Conservation (phyloP, 192 early-diverging fungal genomes). For the Coemansia sp. region DNA sequence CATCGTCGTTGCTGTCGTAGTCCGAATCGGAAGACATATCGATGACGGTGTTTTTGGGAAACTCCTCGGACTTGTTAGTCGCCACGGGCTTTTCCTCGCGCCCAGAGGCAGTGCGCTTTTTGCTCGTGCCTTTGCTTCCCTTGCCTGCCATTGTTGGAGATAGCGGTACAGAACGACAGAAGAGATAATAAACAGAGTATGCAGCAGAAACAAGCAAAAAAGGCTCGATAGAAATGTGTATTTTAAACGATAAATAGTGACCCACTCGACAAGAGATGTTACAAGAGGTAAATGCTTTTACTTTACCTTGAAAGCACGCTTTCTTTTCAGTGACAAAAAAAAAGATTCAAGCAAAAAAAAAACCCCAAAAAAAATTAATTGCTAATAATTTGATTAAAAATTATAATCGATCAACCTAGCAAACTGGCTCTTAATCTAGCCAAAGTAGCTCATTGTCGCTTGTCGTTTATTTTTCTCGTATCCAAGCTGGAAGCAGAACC, state of each 20-base stretch:
- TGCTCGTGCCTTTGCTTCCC: slow-evolving; percentile 11
- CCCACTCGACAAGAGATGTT: too few species aligned
- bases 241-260: too few species aligned
- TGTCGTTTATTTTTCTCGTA: too few species aligned
- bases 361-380: slow-evolving; percentile 33
- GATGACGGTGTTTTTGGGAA: slow-evolving; percentile 21
- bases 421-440: too few species aligned
- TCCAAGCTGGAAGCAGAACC: too few species aligned
- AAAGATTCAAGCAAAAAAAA: slow-evolving; percentile 8
- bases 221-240: too few species aligned
- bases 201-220: too few species aligned
- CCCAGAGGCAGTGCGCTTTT: slow-evolving; percentile 31
- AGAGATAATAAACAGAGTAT: neutral
- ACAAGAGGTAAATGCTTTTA: too few species aligned
- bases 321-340: neutral
- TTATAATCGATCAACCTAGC: too few species aligned
- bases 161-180: neutral
- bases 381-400: slow-evolving; percentile 8
- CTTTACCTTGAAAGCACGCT: too few species aligned
- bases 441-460: too few species aligned
- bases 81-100: slow-evolving; percentile 18
- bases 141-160: slow-evolving; percentile 16
- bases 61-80: slow-evolving; percentile 12
- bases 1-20: slow-evolving; percentile 11
- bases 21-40: slow-evolving; percentile 42